A percentile compares a stretch with the other conserved stretches of the same genome.
These are phyloP conservation scores for Diaporthe destruens DNA, from an alignment of 2,329 filamentous ascomycete genomes.

Conservation along the genomic window DNA sequence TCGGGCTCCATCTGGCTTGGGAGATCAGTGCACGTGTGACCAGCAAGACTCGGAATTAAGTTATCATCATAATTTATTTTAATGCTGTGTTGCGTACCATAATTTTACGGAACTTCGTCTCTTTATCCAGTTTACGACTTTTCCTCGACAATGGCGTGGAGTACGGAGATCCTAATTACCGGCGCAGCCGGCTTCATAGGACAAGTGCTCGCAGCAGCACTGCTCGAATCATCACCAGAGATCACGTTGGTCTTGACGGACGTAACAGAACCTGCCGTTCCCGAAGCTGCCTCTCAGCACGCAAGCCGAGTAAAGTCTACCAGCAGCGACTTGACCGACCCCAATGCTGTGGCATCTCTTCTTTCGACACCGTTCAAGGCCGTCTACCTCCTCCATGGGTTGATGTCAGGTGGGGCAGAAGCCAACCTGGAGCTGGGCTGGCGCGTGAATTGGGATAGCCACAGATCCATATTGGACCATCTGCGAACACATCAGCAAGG, in stretches of 20 bases:
- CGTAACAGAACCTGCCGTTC: slow-evolving; percentile 40
- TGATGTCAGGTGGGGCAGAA: slow-evolving; percentile 73
- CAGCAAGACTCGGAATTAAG: neutral
- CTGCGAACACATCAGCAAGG: slow-evolving; percentile 60
- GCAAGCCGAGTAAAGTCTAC: neutral
- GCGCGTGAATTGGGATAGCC: slow-evolving; percentile 11
- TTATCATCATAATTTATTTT: neutral
- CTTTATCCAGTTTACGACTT: too few relatives aligned
- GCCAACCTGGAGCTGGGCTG: slow-evolving; percentile 61
- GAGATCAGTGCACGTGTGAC: neutral
- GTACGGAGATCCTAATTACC: slow-evolving; percentile 67
- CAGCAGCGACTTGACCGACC: slow-evolving; percentile 4
- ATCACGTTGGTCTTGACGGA: slow-evolving; percentile 67
- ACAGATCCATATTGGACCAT: slow-evolving; percentile 60
- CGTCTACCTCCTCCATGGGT: slow-evolving; percentile 71
- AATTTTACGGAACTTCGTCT: too few relatives aligned
- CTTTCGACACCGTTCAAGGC: slow-evolving; percentile 13
- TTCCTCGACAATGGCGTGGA: neutral
- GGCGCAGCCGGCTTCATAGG: slow-evolving; percentile 75
- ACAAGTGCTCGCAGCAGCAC: slow-evolving; percentile 68
- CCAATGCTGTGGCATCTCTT: neutral
- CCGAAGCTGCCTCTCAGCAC: neutral
- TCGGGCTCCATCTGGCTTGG: neutral
- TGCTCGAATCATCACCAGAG: slow-evolving; percentile 57
- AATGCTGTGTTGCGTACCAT: neutral